Percentiles rank a stretch among this genome's conserved stretches.
Conservation (phyloP, 208 protist genomes). For the Giardia muris region DNA sequence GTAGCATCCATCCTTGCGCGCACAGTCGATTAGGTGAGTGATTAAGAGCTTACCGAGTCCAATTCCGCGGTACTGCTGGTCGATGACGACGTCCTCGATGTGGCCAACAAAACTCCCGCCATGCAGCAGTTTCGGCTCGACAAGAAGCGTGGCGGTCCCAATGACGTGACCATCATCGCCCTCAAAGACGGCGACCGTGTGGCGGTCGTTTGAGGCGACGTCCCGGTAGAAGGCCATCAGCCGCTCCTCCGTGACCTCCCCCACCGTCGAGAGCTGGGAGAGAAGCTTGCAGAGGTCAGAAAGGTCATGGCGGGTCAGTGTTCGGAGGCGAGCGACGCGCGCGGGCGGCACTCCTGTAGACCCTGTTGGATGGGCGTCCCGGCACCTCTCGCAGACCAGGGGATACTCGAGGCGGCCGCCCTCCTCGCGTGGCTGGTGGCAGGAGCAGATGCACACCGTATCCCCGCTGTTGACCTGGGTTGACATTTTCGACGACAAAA, state of each 20-base stretch:
- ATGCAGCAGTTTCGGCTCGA: conserved; percentile 56
- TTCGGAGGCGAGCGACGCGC: not conserved
- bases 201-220: not conserved
- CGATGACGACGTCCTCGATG: conserved; percentile 62
- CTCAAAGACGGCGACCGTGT: not conserved
- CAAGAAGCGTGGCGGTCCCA: conserved; percentile 45
- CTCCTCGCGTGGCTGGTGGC: no score
- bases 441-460: no score
- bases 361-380: no score
- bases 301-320: not conserved
- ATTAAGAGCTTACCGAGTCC: conserved; percentile 48
- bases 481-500: no score
- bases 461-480: no score
- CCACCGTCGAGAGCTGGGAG: not conserved
- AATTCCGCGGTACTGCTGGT: conserved; percentile 46
- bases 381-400: no score
- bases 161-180: conserved; percentile 35
- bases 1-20: conserved; percentile 41
- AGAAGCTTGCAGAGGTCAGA: not conserved
- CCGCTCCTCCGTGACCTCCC: not conserved
- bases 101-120: conserved; percentile 48
- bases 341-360: not conserved
- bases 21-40: conserved; percentile 36
- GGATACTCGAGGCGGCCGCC: no score
- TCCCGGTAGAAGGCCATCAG: not conserved